Evolutionary conservation across 2,329 filamentous ascomycete species (phyloP), one percentile per base, ranked within the genome.

Genomic region (Chalaropsis ovoidea): DNA sequence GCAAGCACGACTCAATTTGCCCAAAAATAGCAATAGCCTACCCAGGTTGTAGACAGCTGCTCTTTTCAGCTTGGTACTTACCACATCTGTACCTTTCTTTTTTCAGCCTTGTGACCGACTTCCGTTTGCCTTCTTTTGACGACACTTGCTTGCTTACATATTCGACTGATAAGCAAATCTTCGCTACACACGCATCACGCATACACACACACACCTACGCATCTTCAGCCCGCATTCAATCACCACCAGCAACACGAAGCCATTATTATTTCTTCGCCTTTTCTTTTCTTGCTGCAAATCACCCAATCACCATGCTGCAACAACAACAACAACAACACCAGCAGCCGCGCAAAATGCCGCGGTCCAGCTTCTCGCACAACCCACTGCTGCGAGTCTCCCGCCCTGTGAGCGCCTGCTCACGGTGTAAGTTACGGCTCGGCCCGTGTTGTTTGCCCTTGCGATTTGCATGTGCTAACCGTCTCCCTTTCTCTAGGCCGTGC

Each of bases 401-500:
- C 69, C 88, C 89, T 2, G 88, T 91, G 45, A 88, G 88, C 64
- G 89, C 89, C 31, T 93, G 89, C 75, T 89, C 88, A 64, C 81
- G 88, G 79, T 93, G 89, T 81, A 71, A 75, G 78, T 52, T 58
- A 0, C 19, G 3, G 31, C 31, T 6, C 31, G 3, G 31, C 31
- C 31, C 31, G 31, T 31, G 31, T 31, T 6, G 2, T 31, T 31
- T 31, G 6, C 31, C 31, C 31, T 49, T 35, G 39, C 27, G 3
- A 15, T 17, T 43, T 35, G 35, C 27, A 27, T 52, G 17, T 2
- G 15, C 64, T 60, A n/a, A 54, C 60, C 15, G 17, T 13, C 24
- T 54, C 49, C 15, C 56, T 43, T 15, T 8, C 61, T 39, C n/a
- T 65, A 85, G 84, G 84, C 78, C 89, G 94, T 68, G 84, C 87